These are phyloP conservation scores for Cryptococcus sp. DNA, from an alignment of 1,284 basidiomycete species.

Conservation along the genomic window DNA sequence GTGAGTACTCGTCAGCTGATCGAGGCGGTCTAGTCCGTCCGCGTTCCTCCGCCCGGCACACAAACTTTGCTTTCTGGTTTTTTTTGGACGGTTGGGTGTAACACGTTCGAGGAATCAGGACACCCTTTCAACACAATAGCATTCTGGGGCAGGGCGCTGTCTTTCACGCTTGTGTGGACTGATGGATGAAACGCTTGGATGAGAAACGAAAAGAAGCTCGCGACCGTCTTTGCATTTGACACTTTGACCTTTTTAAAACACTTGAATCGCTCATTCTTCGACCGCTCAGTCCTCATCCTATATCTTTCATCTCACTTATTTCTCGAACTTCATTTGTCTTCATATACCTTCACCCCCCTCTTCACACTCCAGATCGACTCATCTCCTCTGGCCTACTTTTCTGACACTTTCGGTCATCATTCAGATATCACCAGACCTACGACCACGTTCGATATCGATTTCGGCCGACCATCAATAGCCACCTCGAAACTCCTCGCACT, in stretches of 20 bases:
- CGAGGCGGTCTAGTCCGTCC: no score
- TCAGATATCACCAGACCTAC: not conserved
- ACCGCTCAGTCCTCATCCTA: conserved; percentile 14
- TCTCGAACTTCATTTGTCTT: not conserved
- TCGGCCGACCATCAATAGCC: conserved; percentile 17
- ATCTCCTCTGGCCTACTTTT: not conserved
- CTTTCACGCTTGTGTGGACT: no score
- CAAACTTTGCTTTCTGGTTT: no score
- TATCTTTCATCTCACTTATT: not conserved
- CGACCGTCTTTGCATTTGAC: not conserved
- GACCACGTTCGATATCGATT: conserved; percentile 9
- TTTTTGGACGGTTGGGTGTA: no score
- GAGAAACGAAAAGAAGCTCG: no score
- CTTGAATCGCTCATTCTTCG: not conserved
- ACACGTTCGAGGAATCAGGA: no score
- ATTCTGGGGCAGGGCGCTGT: no score
- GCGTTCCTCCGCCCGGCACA: no score
- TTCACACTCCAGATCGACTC: not conserved
- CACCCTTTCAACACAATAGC: no score
- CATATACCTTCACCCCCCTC: not conserved
- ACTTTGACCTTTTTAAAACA: not conserved
- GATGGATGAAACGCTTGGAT: no score
- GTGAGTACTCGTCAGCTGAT: no score
- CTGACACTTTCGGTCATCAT: not conserved
- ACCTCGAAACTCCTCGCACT: not conserved